phyloP scores from a whole-genome alignment of 768 basidiomycete species.

The Amanita inopinata region DNA sequence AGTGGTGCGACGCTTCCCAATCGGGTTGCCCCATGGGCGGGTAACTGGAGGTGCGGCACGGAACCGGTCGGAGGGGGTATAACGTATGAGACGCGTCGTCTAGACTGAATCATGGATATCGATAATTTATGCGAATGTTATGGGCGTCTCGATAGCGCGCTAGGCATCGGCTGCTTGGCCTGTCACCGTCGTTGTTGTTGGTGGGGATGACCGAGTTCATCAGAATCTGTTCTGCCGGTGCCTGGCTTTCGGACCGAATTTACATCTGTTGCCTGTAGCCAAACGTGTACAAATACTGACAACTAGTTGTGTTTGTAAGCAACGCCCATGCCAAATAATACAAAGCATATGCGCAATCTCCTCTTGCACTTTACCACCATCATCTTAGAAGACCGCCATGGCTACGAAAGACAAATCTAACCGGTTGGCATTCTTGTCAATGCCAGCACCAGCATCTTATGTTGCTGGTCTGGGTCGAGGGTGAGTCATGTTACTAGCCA shows the following conservation, averaged over 20 bases:
- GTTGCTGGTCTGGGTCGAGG: conserved; percentile 98
- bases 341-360: background rate
- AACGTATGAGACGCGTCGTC: conserved; percentile 79
- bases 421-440: conserved; percentile 80
- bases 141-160: background rate
- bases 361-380: background rate
- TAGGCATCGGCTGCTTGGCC: background rate
- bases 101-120: conserved; percentile 23
- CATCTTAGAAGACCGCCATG: conserved; percentile 13
- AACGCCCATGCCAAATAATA: background rate
- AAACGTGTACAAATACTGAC: background rate
- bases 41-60: conserved; percentile 61
- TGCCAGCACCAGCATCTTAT: conserved; percentile 93
- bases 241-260: background rate
- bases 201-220: background rate
- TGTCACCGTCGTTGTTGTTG: background rate
- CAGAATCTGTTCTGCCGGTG: background rate
- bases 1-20: conserved; percentile 31
- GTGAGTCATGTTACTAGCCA: conserved; percentile 32
- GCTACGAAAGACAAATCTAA: conserved; percentile 39
- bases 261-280: background rate
- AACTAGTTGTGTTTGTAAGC: too few relatives aligned
- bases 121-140: background rate
- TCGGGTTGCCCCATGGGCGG: conserved; percentile 51
- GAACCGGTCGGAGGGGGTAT: conserved; percentile 62